phyloP scores from a whole-genome alignment of 2,329 filamentous ascomycete species.

The Botryotinia calthae region DNA sequence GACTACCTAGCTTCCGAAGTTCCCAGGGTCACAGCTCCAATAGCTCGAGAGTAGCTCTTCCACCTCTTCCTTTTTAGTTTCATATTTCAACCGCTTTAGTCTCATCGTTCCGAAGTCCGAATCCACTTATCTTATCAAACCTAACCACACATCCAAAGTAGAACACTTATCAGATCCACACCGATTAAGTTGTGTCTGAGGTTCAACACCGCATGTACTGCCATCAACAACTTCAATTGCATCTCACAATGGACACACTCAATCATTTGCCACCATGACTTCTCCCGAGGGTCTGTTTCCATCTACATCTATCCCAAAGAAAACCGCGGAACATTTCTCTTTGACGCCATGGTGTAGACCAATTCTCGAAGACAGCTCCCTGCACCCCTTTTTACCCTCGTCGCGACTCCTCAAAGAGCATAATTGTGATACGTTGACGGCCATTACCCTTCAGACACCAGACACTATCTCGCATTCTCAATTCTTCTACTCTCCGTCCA shows the following conservation, averaged over 20 bases:
- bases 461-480: slow-evolving; percentile 31
- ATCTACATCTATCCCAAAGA: neutral
- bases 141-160: neutral
- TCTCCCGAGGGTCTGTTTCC: neutral
- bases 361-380: slow-evolving; percentile 26
- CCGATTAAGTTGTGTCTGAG: neutral
- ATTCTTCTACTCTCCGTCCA: slow-evolving; percentile 24
- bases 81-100: neutral
- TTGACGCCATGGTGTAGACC: slow-evolving; percentile 25
- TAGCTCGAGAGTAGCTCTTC: neutral
- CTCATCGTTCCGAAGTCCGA: neutral
- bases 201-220: neutral
- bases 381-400: slow-evolving; percentile 25
- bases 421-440: slow-evolving; percentile 26
- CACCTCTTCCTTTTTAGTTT: neutral
- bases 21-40: neutral
- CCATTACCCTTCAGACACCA: neutral
- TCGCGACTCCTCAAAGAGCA: slow-evolving; percentile 10
- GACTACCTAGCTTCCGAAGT: neutral
- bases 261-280: neutral
- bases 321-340: slow-evolving; percentile 26
- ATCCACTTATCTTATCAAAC: slow-evolving; percentile 5
- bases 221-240: slow-evolving; percentile 3
- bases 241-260: neutral
- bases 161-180: neutral